phyloP scores from a whole-genome alignment of 306 rosid genomes.

The Datisca glomerata region DNA sequence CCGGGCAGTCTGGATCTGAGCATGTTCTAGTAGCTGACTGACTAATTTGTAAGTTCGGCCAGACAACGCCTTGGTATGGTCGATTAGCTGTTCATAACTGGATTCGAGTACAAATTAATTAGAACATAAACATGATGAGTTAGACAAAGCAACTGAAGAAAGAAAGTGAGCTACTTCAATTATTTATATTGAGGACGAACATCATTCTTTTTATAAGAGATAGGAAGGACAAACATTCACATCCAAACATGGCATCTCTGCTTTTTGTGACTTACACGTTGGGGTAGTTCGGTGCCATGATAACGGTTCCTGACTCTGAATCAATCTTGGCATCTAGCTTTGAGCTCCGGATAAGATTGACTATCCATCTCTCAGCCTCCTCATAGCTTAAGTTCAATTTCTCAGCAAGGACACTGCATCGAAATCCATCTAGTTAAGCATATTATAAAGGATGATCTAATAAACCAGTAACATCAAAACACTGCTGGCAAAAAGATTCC shows the following conservation, averaged over 20 bases:
- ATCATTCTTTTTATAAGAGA: too few relatives aligned
- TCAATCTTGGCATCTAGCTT: constrained; percentile 90
- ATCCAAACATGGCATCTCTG: too few relatives aligned
- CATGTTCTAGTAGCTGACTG: constrained; percentile 56
- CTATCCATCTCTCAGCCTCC: constrained; percentile 96
- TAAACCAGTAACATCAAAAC: neutral
- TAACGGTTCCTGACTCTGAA: constrained; percentile 52
- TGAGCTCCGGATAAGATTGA: constrained; percentile 65
- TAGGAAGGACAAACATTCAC: too few relatives aligned
- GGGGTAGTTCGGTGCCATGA: constrained; percentile 78
- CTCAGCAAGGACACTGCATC: constrained; percentile 82
- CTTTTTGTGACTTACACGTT: constrained; percentile 82
- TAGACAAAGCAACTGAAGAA: neutral
- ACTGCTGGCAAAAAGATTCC: too few relatives aligned
- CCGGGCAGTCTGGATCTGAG: constrained; percentile 50
- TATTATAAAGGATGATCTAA: neutral
- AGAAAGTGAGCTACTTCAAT: neutral
- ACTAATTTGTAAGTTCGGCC: constrained; percentile 77
- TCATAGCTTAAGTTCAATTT: constrained; percentile 80
- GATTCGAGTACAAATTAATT: constrained; percentile 2
- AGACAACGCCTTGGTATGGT: constrained; percentile 64
- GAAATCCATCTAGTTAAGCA: neutral
- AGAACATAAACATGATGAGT: too few relatives aligned
- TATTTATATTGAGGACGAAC: too few relatives aligned
- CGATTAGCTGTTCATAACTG: constrained; percentile 92